A percentile compares a stretch with the other conserved stretches of the same genome.
These are phyloP conservation scores for Puya raimondii DNA, from an alignment of 176 grass and related monocot genomes.

Conservation along the genomic window DNA sequence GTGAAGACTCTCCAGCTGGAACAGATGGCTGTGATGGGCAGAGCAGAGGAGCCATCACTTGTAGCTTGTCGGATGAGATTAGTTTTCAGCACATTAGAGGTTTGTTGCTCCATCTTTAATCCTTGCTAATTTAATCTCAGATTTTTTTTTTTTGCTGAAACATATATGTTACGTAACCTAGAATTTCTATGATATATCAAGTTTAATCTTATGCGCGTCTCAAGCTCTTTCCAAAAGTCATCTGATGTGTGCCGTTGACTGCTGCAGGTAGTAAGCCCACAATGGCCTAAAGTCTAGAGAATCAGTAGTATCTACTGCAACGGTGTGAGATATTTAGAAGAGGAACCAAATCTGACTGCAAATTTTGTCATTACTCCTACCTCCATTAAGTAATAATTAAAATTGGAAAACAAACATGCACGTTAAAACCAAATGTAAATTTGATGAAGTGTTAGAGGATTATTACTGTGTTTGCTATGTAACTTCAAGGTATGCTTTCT, in stretches of 20 bases:
- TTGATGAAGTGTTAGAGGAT: neutral
- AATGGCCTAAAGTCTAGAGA: conserved; percentile 81
- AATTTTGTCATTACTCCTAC: neutral
- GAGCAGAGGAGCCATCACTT: conserved; percentile 58
- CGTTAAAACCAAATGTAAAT: neutral
- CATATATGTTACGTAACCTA: no score
- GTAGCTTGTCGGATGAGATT: no score
- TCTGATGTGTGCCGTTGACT: conserved; percentile 6
- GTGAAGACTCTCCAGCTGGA: conserved; percentile 92
- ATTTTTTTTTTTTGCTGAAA: no score
- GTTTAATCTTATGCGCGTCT: no score
- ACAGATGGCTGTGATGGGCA: conserved; percentile 81
- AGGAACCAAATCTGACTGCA: neutral
- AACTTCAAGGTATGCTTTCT: neutral
- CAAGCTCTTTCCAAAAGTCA: neutral
- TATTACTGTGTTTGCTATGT: neutral
- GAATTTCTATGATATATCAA: no score
- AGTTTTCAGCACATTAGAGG: conserved; percentile 24
- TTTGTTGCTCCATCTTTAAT: conserved; percentile 17
- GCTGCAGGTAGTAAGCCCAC: conserved; percentile 85
- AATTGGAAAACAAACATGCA: neutral
- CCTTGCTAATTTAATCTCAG: no score
- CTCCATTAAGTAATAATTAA: no score
- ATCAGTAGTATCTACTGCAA: neutral
- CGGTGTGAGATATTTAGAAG: neutral